Base-by-base conservation (phyloP, 495 filamentous ascomycete genomes). In the Tricharina praecox region DNA sequence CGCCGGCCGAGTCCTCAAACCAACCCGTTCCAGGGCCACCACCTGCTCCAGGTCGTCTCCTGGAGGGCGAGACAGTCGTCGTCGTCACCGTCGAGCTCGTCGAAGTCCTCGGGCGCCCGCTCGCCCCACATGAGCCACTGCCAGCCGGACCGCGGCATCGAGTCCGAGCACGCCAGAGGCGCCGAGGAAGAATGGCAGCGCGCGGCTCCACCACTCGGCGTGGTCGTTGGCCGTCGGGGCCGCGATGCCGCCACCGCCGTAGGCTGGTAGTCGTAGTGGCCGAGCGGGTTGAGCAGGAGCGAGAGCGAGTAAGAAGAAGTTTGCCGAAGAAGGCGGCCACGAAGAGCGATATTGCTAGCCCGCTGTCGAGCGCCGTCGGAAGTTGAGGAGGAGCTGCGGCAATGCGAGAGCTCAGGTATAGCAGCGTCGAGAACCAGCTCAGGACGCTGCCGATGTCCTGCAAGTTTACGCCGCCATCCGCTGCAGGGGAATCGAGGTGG, bases 361-460 rank as follows among this genome's bases (percentile, higher is more conserved):
- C 79, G 18, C 78, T 64, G 8, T 79, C 82, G 63, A 74, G 70
- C 24, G 83, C 70, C 53, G 83, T 80, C 3, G 79, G 79, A 16
- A 82, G 69, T 84, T 84, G 52, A 80, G 76, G 63, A 74, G 70
- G 24, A 84, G 70, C 53, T 84, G 79, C 3, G 79, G 79, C 15
- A 82, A n/a, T n/a, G 23, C 79, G 78, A 15, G 79, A 83, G 57
- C 67, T 68, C 24, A 83, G 75, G 55, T 84, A 84, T 1, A 79
- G 68, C 39, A 73, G 26, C 0, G 78, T 79, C 13, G 74, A 78
- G 55, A 71, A 65, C 78, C 78, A 82, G 23, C 78, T 78, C 34
- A 79, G 63, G 38, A 78, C 56, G 15, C 66, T 69, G 59, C 78
- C 78, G 26, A 70, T 58, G 19, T 21, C 16, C 9, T 25, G 26